Base-by-base conservation (phyloP, 192 early-diverging fungal genomes). In the Gonapodya prolifera region DNA sequence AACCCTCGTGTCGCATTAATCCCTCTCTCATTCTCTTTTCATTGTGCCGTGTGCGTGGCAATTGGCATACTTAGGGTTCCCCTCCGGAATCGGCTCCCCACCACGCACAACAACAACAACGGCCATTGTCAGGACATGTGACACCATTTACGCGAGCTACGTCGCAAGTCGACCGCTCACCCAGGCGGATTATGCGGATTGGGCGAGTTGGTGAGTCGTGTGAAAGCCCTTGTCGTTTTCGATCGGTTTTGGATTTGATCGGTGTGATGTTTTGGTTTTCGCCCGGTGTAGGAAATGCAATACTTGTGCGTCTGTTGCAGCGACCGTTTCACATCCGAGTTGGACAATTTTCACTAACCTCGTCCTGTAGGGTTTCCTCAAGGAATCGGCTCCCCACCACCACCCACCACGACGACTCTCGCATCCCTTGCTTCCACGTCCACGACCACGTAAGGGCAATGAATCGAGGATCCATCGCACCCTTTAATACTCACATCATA, bases 1-100 rank as follows among this genome's bases (percentile, higher is more conserved):
- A 61, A 61, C 45, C n/a, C 45, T 61, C 45, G 45, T 61, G 45
- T 61, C 45, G 45, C 45, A 61, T 61, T 61, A 61, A 61, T 61
- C 45, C 45, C 45, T 61, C 45, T 61, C 45, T 16, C 23, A 16
- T 23, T 61, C 45, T 61, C 45, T 61, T 61, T 16, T 61, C 45
- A 61, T 23, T 61, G 45, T 8, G 45, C 45, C 45, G 45, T 61
- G 45, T 61, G 45, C 8, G 45, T 61, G 8, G 45, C 45, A 61
- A 61, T 61, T 23, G 45, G 45, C 45, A 61, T 61, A 61, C 45
- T 61, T 16, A 61, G 45, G 45, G 45, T 61, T 61, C 45, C 45
- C 45, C 45, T 61, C 45, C 45, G 45, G 45, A 61, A 61, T 61
- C 45, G 45, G 45, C 45, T 61, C 45, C 45, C 45, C 45, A 61